Evolutionary conservation across 1,284 basidiomycete genomes (phyloP), one percentile per base, ranked within the genome.

Genomic region (Sphaerobolus stellatus): DNA sequence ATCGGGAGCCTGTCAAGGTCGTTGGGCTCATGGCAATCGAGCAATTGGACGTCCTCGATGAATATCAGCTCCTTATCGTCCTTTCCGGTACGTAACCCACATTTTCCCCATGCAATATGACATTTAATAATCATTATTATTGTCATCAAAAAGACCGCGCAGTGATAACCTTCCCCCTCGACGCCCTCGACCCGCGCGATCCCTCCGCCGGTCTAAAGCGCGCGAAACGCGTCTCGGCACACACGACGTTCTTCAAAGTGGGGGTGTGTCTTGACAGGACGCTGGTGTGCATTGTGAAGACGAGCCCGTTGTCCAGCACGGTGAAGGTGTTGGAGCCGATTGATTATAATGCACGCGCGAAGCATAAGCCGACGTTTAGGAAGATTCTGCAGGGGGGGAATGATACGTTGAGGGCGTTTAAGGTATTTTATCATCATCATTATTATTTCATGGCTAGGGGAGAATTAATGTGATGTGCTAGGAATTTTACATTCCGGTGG

Each of bases 401-500:
- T 67, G 97, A 99, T 68, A 92, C 94, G 13, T 79, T 99, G 47
- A 90, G 92, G 68, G 79, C 92, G 30, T 98, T 97, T 82, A 93
- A 94, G 78, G 92, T 91, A 61, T 50, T 83, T 73, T 13, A 22
- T 5, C 13, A 16, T 47, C 36, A 9, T 38, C 25, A 38, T 22
- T 18, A 27, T 34, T 28, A 16, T n/a, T 29, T 30, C 9, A 4
- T 38, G 14, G 9, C 27, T 27, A 38, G 44, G 38, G 14, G 28
- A 36, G 58, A 22, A 43, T 50, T 31, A 56, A 44, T 53, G 11
- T 52, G 38, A n/a, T 48, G 34, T 30, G 62, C 22, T 63, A 94
- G 91, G 93, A 99, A 72, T 99, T 99, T 73, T 99, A 99, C 71
- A 98, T 99, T 56, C 96, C 97, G 0, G 93, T 97, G 16, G 95